Evolutionary conservation across 2,329 filamentous ascomycete species (phyloP).

Genomic region (Colletotrichum australisinense): DNA sequence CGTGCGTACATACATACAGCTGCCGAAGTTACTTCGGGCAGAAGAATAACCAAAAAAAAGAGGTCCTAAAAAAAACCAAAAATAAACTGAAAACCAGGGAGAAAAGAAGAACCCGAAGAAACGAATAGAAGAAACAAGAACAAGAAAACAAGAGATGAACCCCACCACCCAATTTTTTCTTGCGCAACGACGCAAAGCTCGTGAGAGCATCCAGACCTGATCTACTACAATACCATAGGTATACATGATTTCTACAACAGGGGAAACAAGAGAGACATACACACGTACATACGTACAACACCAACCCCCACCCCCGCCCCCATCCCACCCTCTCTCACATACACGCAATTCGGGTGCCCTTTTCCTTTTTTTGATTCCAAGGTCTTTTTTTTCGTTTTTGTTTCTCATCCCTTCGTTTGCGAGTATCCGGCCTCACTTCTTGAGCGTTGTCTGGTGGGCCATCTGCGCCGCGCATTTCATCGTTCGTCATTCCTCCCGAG

Average conservation of each 20-base stretch:
- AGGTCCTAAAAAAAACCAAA: not conserved
- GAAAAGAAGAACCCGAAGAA: slow-evolving; percentile 6
- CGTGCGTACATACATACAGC: slow-evolving; percentile 7
- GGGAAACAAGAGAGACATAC: slow-evolving; percentile 9
- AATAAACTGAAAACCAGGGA: not conserved
- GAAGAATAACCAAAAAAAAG: not conserved
- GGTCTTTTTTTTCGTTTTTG: slow-evolving; percentile 3
- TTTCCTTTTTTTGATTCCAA: not conserved
- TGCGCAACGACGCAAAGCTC: slow-evolving; percentile 33
- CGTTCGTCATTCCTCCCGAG: slow-evolving; percentile 1
- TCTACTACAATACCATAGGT: slow-evolving; percentile 32
- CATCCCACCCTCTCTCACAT: not conserved
- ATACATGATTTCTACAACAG: slow-evolving; percentile 34
- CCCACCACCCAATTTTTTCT: not conserved
- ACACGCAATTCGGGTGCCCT: not conserved
- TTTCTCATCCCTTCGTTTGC: slow-evolving; percentile 32
- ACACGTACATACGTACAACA: not conserved
- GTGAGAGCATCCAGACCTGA: slow-evolving; percentile 39
- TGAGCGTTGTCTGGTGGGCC: not conserved
- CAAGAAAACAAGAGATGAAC: slow-evolving; percentile 5
- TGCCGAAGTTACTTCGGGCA: not conserved
- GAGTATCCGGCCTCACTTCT: slow-evolving; percentile 30
- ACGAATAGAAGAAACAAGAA: slow-evolving; percentile 10
- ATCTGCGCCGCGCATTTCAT: not conserved
- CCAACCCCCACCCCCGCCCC: not conserved